Evolutionary conservation across 352 stramenopile species (phyloP).

Genomic region (Phytophthora podocarpi): DNA sequence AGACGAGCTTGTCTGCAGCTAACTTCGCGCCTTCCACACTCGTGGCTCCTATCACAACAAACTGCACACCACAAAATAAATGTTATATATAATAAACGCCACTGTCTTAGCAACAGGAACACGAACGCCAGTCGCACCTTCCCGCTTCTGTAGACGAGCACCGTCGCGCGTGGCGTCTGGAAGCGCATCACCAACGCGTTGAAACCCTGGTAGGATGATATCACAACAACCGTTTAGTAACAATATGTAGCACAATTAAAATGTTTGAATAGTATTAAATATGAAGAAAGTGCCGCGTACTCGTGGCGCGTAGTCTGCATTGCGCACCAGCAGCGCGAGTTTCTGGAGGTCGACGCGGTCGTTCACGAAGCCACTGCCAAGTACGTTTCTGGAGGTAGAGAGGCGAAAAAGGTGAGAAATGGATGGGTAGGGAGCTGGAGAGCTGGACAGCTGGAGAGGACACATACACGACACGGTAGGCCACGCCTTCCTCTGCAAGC

Average conservation of each 20-base stretch:
- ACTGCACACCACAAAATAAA: conserved; percentile 35
- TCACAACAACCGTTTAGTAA: not conserved
- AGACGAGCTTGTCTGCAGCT: conserved; percentile 60
- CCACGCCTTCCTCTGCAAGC: conserved; percentile 56
- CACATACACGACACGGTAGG: conserved; percentile 64
- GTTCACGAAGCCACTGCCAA: conserved; percentile 64
- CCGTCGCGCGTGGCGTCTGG: conserved; percentile 53
- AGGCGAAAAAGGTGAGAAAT: not conserved
- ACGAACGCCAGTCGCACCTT: conserved; percentile 42
- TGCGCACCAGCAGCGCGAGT: conserved; percentile 70
- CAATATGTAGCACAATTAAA: not conserved
- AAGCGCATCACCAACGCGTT: conserved; percentile 73
- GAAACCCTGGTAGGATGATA: conserved; percentile 65
- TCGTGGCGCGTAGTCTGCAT: conserved; percentile 69
- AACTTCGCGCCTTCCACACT: conserved; percentile 43
- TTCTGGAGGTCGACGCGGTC: conserved; percentile 59
- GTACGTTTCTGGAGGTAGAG: conserved; percentile 51
- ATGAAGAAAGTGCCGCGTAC: conserved; percentile 25
- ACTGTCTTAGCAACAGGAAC: not conserved
- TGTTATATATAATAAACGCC: not conserved
- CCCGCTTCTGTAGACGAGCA: conserved; percentile 68
- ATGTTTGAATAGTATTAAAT: not conserved
- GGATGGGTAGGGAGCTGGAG: not conserved
- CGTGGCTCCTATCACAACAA: conserved; percentile 62
- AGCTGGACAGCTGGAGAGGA: not conserved